Evolutionary conservation across 495 filamentous ascomycete genomes (phyloP), one percentile per base, ranked within the genome.

Genomic region (Penicillium cinerascens): DNA sequence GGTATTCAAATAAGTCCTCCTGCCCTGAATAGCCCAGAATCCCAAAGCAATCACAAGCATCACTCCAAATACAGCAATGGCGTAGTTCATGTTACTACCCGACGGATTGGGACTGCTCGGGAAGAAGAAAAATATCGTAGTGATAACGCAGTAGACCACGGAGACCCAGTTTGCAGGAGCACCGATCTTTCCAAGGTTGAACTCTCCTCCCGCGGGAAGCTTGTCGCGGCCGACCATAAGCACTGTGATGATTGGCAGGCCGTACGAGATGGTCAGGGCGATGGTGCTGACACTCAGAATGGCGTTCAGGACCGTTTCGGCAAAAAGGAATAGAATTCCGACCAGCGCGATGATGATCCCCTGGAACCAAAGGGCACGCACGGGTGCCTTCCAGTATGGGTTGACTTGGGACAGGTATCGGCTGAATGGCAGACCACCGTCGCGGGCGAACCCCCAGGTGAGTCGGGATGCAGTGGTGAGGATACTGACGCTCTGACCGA

Each of bases 371-470:
- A 48, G 22, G 1, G 15, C 15, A 0, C 20, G 33, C 2, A 48
- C 13, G 0, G 45, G 45, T 16, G 33, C 45, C 4, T 48, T 36
- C 10, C 33, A 27, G 6, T 17, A 5, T 1, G 45, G 35, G 33
- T 70, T 61, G 39, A 74, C 51, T 27, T 64, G 52, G 6, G 59
- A 36, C 15, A 74, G 55, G 35, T 67, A 71, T 0, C 47, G 21
- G 44, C 63, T 66, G 39, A 52, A 73, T 15, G 72, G 67, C 6
- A 79, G 67, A 3, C 78, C 77, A 44, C 72, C 72, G 48, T 81
- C 78, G 10, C 78, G 69, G 7, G 77, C 74, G 58, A 81, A 78
- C 0, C 75, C 69, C 66, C 73, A 80, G 6, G 75, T 67, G 10
- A 79, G 56, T 7, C 77, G 64, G 7, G 75, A 78, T 10, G 74